These are phyloP conservation scores for Arthrobotrys entomopaga DNA, from an alignment of 2,329 filamentous ascomycete genomes.

Conservation along the genomic window DNA sequence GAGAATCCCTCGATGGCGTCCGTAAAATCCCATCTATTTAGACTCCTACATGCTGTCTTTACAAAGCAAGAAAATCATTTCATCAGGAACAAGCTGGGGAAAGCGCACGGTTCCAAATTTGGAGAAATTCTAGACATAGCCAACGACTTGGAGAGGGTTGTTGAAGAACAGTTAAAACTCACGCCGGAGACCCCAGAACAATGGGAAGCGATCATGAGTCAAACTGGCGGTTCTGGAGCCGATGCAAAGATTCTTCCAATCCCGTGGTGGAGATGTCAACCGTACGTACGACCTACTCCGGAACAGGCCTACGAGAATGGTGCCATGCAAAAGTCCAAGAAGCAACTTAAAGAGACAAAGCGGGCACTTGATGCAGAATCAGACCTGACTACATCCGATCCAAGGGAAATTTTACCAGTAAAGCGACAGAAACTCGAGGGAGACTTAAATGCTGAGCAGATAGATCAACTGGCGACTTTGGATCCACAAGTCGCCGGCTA, in stretches of 20 bases:
- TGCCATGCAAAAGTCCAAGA: constrained; percentile 78
- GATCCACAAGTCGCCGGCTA: constrained; percentile 25
- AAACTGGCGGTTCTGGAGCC: constrained; percentile 53
- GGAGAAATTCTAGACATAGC: constrained; percentile 80
- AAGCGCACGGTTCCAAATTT: constrained; percentile 74
- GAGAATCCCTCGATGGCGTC: constrained; percentile 73
- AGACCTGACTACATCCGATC: constrained; percentile 31
- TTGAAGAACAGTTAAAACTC: constrained; percentile 75
- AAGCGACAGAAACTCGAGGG: constrained; percentile 57
- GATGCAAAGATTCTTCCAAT: constrained; percentile 54
- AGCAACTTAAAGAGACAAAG: constrained; percentile 65
- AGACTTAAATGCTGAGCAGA: constrained; percentile 2
- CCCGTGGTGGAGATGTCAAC: constrained; percentile 59
- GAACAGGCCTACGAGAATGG: constrained; percentile 57
- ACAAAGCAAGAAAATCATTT: constrained; percentile 74
- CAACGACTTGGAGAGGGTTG: constrained; percentile 79
- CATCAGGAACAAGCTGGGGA: constrained; percentile 84
- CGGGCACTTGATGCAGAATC: constrained; percentile 63
- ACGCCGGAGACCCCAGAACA: constrained; percentile 60
- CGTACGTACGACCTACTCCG: constrained; percentile 53
- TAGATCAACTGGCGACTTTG: constrained; percentile 9
- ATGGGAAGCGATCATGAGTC: constrained; percentile 62
- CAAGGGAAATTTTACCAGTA: constrained; percentile 60
- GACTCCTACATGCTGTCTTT: constrained; percentile 85
- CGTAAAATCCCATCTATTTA: constrained; percentile 93